Percentiles rank a stretch among this genome's conserved stretches.
Conservation (phyloP, 305 asterid genomes). For the Fraxinus angustifolia region DNA sequence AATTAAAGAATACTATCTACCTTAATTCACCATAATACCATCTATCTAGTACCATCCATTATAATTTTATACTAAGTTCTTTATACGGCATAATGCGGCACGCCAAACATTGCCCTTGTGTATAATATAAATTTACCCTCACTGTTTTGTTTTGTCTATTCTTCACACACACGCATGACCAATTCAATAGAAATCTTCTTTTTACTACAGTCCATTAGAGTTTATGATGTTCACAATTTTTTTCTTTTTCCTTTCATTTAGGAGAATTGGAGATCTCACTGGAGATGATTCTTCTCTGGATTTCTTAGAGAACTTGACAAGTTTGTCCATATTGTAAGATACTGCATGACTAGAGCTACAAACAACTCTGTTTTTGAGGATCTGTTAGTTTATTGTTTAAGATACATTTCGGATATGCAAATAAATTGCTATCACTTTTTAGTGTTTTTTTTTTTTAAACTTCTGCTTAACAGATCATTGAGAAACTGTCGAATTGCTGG, state of each 20-base stretch:
- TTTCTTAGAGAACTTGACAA: slow-evolving; percentile 45
- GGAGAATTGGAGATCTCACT: slow-evolving; percentile 60
- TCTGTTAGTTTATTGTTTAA: neutral
- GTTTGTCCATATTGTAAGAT: slow-evolving; percentile 57
- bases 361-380: slow-evolving; percentile 1
- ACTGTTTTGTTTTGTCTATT: neutral
- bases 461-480: slow-evolving; percentile 42
- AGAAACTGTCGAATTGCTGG: slow-evolving; percentile 52
- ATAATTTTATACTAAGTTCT: neutral
- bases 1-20: neutral
- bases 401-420: neutral
- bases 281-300: slow-evolving; percentile 41
- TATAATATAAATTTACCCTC: neutral
- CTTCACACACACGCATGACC: neutral
- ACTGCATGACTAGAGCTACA: slow-evolving; percentile 12
- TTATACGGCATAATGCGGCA: neutral
- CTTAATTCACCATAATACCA: neutral
- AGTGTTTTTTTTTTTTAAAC: neutral
- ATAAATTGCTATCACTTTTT: neutral
- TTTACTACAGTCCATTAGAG: neutral
- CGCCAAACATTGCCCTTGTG: neutral
- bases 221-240: neutral
- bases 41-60: neutral
- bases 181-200: neutral
- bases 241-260: slow-evolving; percentile 15